Evolutionary conservation across 2,329 filamentous ascomycete species (phyloP), one percentile per base, ranked within the genome.

Genomic region (Triangularia verruculosa): DNA sequence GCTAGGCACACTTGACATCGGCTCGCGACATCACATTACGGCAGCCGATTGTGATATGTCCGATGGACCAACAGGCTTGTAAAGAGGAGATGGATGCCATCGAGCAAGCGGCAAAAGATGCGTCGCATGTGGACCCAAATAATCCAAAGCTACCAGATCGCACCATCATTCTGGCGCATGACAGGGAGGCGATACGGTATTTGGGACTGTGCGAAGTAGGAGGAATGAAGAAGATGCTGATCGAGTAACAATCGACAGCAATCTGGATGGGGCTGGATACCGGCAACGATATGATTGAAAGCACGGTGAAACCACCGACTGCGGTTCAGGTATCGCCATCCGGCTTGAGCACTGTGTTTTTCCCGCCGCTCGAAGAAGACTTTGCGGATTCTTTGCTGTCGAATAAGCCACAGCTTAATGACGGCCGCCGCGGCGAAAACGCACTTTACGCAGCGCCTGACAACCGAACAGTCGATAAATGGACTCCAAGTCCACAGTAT

Each of bases 71-170:
- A 73, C 92, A 96, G 69, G 91, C 90, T 15, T 99, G 95, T 79
- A 97, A 96, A 76, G 93, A 97, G 74, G 95, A 98, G 78, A 97
- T 99, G 92, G 93, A 97, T 72, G 93, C 93, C 39, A 98, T 99
- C 67, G 93, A 97, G 74, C 92, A 97, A 77, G 91, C 95, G 0
- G 95, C 95, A 52, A 94, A 93, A 76, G 94, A 98, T 70, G 94
- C 95, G 1, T 90, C 91, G 15, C 87, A 91, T 66, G 89, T 98
- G 65, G 92, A 94, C 70, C 90, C 90, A 0, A 92, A 96, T 66
- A 95, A 95, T 71, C 95, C 93, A 0, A 93, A 96, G 89, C 78
- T 97, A n/a, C 93, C 95, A 0, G 89, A 93, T 1, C 88, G 89
- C 66, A 88, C 86, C 7, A 95, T 99, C 67, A 86, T 98, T 63